A percentile compares a stretch with the other conserved stretches of the same genome.
Evolutionary conservation across 352 stramenopile species (phyloP).

Genomic region (Phytophthora colocasiae): DNA sequence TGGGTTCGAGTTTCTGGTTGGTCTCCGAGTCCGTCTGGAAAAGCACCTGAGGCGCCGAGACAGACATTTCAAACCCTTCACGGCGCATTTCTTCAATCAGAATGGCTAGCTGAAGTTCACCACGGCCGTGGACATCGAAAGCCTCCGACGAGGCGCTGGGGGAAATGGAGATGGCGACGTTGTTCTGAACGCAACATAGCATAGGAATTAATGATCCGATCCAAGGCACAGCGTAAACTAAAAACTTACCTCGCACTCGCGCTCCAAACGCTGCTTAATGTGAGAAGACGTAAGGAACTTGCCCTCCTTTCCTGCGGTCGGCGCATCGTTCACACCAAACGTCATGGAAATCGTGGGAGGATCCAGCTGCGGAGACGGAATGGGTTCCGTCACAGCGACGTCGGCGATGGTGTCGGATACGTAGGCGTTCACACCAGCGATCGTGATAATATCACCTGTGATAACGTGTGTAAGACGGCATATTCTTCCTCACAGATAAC

Average conservation of each 20-base stretch:
- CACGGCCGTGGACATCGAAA: slow-evolving; percentile 96
- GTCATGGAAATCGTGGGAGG: slow-evolving; percentile 98
- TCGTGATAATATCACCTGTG: slow-evolving; percentile 97
- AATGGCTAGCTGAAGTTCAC: slow-evolving; percentile 98
- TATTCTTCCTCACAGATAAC: not conserved
- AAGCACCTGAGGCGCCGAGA: slow-evolving; percentile 97
- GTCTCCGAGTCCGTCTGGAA: slow-evolving; percentile 90
- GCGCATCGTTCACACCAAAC: slow-evolving; percentile 98
- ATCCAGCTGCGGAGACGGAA: slow-evolving; percentile 94
- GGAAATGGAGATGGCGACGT: slow-evolving; percentile 96
- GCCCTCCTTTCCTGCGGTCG: slow-evolving; percentile 95
- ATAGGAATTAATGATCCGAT: slow-evolving; percentile 11
- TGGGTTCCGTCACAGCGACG: slow-evolving; percentile 73
- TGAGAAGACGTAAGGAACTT: slow-evolving; percentile 97
- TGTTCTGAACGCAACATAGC: slow-evolving; percentile 84
- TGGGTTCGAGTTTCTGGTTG: slow-evolving; percentile 87
- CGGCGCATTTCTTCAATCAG: slow-evolving; percentile 99
- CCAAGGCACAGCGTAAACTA: too few relatives aligned
- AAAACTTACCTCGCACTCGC: slow-evolving; percentile 87
- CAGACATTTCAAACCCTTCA: slow-evolving; percentile 98
- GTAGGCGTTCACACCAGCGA: slow-evolving; percentile 93
- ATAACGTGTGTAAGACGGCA: slow-evolving; percentile 3
- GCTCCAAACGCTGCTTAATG: slow-evolving; percentile 94
- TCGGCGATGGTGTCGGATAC: slow-evolving; percentile 93
- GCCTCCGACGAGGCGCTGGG: slow-evolving; percentile 88